phyloP scores from a whole-genome alignment of 768 basidiomycete species.

The Suillus hirtellus region DNA sequence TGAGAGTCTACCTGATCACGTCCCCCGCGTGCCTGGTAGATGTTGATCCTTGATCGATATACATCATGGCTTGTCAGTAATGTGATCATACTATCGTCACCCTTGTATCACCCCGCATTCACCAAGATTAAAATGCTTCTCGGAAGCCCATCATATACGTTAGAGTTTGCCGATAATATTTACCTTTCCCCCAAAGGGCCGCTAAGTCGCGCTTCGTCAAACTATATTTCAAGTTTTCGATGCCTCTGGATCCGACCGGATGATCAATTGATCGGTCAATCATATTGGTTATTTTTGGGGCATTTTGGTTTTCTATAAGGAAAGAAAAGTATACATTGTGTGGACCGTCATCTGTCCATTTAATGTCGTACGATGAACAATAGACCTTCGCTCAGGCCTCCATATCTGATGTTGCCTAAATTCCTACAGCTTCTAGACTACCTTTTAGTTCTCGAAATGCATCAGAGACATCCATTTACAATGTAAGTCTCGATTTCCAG shows the following conservation, averaged over 20 bases:
- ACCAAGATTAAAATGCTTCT: conserved; percentile 2
- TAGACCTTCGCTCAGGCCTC: neutral
- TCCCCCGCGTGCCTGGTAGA: neutral
- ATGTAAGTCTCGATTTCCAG: neutral
- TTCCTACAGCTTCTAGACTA: neutral
- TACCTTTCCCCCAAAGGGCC: neutral
- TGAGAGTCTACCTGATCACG: neutral
- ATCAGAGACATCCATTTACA: neutral
- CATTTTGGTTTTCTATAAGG: neutral
- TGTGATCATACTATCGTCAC: neutral
- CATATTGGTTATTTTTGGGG: neutral
- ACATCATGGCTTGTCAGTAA: neutral
- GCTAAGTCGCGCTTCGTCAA: neutral
- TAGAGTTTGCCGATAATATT: conserved; percentile 1
- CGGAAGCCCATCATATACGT: neutral
- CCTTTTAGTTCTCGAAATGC: conserved; percentile 1
- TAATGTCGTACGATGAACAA: neutral
- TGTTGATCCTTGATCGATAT: neutral
- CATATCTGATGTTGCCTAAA: neutral
- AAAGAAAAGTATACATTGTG: neutral
- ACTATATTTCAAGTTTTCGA: neutral
- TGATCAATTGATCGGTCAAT: neutral
- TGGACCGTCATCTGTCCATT: neutral
- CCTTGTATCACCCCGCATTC: conserved; percentile 1
- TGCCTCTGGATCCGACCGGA: conserved; percentile 1